A percentile compares a stretch with the other conserved stretches of the same genome.
These are phyloP conservation scores for Lasiosphaeris hirsuta DNA, from an alignment of 495 filamentous ascomycete species.

Conservation along the genomic window DNA sequence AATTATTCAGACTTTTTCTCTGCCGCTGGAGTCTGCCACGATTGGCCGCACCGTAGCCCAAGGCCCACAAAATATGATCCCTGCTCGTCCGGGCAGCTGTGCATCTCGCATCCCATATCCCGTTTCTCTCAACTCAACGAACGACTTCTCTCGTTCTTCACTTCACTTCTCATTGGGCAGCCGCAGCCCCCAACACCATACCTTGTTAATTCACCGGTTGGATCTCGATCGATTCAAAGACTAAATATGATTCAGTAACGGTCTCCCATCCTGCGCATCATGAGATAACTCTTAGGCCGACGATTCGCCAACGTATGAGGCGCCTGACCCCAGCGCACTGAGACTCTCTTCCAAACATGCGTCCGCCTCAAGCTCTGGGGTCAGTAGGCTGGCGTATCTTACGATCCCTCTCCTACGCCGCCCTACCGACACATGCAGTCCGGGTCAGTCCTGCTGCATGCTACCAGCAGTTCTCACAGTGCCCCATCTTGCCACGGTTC, in stretches of 20 bases:
- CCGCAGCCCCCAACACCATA: no score
- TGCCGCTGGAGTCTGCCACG: neutral
- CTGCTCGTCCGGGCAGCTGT: neutral
- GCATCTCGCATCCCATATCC: neutral
- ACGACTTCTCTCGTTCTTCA: neutral
- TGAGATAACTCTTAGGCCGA: no score
- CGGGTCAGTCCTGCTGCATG: neutral
- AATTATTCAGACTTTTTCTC: slow-evolving; percentile 1
- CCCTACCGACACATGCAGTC: neutral
- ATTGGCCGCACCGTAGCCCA: neutral
- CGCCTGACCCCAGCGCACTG: neutral
- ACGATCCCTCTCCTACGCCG: neutral
- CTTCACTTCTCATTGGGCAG: no score
- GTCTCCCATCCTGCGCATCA: no score
- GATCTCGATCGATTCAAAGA: no score
- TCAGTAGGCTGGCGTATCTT: neutral
- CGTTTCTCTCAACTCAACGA: neutral
- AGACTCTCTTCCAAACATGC: neutral
- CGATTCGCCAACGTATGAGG: no score
- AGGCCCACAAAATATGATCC: neutral
- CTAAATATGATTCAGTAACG: no score
- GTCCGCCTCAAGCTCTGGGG: neutral
- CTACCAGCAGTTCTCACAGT: neutral
- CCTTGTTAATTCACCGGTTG: no score
- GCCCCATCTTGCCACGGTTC: neutral